Evolutionary conservation across 2,329 filamentous ascomycete species (phyloP).

Genomic region (Phialophora expanda): DNA sequence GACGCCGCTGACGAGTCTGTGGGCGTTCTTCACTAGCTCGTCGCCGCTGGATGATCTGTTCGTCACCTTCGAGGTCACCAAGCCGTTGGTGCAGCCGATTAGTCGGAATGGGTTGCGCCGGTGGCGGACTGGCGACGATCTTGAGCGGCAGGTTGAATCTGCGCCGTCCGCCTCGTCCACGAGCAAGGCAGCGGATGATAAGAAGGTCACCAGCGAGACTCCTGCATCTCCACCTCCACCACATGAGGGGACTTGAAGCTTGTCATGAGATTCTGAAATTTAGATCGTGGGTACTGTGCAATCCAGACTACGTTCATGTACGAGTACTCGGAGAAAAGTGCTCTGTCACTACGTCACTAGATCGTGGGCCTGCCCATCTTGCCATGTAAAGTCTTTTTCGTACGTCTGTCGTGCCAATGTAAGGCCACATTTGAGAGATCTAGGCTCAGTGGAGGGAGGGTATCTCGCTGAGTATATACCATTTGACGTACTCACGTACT

Average conservation of each 20-base stretch:
- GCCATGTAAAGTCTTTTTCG: too few relatives aligned
- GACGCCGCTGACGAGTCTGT: slow-evolving; percentile 18
- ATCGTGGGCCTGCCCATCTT: too few relatives aligned
- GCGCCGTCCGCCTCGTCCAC: not conserved
- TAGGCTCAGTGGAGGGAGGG: too few relatives aligned
- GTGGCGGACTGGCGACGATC: not conserved
- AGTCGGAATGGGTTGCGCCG: slow-evolving; percentile 1
- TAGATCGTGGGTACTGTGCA: too few relatives aligned
- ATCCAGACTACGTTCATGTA: too few relatives aligned
- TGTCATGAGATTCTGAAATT: not conserved
- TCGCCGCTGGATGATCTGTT: slow-evolving; percentile 29
- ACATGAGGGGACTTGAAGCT: not conserved
- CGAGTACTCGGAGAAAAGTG: too few relatives aligned
- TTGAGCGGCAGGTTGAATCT: not conserved
- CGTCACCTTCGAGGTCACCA: slow-evolving; percentile 24
- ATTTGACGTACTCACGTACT: too few relatives aligned
- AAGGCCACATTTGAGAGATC: too few relatives aligned
- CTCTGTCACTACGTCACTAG: too few relatives aligned
- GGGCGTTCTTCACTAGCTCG: slow-evolving; percentile 22
- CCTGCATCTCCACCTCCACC: not conserved
- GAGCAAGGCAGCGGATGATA: not conserved
- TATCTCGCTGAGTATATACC: too few relatives aligned
- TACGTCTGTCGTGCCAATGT: too few relatives aligned
- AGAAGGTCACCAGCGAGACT: not conserved
- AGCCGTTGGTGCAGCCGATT: slow-evolving; percentile 18